Evolutionary conservation across 2,329 filamentous ascomycete genomes (phyloP), one percentile per base, ranked within the genome.

Genomic region (Xylaria sp.): DNA sequence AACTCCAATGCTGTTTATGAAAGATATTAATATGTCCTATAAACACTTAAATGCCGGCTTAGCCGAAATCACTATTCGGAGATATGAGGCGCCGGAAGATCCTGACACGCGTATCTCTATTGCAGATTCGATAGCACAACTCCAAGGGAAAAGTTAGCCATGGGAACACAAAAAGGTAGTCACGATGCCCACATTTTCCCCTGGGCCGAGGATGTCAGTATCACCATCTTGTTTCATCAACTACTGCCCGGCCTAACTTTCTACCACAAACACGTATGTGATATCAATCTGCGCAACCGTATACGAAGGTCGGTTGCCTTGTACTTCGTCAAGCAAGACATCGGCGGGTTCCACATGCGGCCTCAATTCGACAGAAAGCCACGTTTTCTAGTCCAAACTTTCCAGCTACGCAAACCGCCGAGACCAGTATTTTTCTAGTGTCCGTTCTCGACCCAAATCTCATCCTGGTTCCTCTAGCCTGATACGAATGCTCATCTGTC

Each of bases 111-210:
- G 20, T 46, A 41, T 15, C n/a, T 45, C 9, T 20, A 48, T 45
- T 32, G 28, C 28, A 12, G 46, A n/a, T 45, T 32, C 4, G 34
- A 41, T 23, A 23, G 20, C 23, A 7, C 43, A 39, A 63, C 15
- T 34, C 15, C 28, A 34, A 28, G 7, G 20, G 39, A 34, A 34
- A 23, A 56, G 20, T 15, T 57, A 23, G 10, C 39, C 43, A n/a
- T 30, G 36, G 23, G 30, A 25, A n/a, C 15, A 52, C 48, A 15
- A 25, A 28, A 32, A 57, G 50, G 45, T 28, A 52, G 25, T 50
- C 58, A 55, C 41, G 43, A 59, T 60, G 48, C 39, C 63, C 65
- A 46, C 10, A 28, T 2, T 45, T 45, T 1, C 15, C 23, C 20
- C 4, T n/a, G 23, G 50, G 20, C 28, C 20, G 8, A 48, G 20